A percentile compares a stretch with the other conserved stretches of the same genome.
These are phyloP conservation scores for Kazachstania taianensis DNA, from an alignment of 805 yeast species.

Conservation along the genomic window DNA sequence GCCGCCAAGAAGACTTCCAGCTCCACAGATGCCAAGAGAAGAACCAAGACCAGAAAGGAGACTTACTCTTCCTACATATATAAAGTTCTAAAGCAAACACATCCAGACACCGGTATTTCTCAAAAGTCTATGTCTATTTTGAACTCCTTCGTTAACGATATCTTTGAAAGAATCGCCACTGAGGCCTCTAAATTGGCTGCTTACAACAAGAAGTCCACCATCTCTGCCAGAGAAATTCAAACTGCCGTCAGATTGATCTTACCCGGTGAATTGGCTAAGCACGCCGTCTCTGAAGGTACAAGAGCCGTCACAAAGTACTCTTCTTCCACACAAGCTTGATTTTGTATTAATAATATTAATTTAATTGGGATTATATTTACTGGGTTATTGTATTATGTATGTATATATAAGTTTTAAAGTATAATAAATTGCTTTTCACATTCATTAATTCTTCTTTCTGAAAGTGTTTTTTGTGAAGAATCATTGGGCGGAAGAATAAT, in stretches of 20 bases:
- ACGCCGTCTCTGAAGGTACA: conserved; percentile 97
- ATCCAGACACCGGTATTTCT: conserved; percentile 99
- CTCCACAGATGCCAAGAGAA: conserved; percentile 72
- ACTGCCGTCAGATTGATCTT: conserved; percentile 96
- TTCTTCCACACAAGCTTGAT: conserved; percentile 42
- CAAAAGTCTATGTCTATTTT: conserved; percentile 97
- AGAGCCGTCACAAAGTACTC: conserved; percentile 97
- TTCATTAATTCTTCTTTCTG: no score
- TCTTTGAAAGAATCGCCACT: conserved; percentile 94
- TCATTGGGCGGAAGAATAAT: no score
- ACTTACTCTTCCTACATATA: conserved; percentile 96
- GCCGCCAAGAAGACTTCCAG: conserved; percentile 93
- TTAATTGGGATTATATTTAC: conserved; percentile 3
- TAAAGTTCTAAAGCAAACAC: conserved; percentile 97
- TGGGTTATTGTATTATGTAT: conserved; percentile 3
- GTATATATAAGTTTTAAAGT: background rate
- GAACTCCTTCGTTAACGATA: conserved; percentile 97
- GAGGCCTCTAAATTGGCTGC: conserved; percentile 98
- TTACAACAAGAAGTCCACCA: conserved; percentile 96
- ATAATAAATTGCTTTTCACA: no score
- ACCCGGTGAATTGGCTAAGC: conserved; percentile 97
- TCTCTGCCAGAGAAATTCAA: conserved; percentile 96
- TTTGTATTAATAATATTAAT: conserved; percentile 4
- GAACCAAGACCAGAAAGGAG: conserved; percentile 93
- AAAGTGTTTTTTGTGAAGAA: no score